Evolutionary conservation across 306 rosid genomes (phyloP).

Genomic region (Carpinus viminea): DNA sequence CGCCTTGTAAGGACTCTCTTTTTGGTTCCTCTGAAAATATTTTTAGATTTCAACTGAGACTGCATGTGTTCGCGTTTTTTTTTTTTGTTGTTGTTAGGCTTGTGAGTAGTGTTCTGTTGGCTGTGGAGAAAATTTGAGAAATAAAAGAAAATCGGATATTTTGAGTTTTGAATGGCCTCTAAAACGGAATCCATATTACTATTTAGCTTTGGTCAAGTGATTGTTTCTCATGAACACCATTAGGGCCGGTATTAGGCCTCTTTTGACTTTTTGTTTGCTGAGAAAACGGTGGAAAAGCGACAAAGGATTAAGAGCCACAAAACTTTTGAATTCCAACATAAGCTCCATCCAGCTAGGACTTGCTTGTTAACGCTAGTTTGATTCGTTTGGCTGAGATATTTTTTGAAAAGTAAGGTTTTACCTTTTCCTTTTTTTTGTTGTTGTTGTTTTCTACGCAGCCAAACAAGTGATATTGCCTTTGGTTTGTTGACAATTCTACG

Average conservation of each 20-base stretch:
- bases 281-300: background rate
- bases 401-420: background rate
- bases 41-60: background rate
- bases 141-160: background rate
- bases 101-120: background rate
- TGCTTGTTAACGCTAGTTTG: background rate
- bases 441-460: background rate
- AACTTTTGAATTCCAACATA: background rate
- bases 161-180: background rate
- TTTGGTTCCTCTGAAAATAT: background rate
- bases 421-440: background rate
- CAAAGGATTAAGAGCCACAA: background rate
- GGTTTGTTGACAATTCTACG: background rate
- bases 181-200: background rate
- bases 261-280: background rate
- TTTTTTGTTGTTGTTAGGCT: background rate
- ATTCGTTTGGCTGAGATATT: background rate
- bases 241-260: background rate
- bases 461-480: background rate
- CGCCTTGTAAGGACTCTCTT: constrained; percentile 52
- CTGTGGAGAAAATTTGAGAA: background rate
- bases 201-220: background rate
- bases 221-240: background rate
- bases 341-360: background rate
- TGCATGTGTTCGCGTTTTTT: background rate